Base-by-base conservation (phyloP, 768 basidiomycete species). In the Rhizopogon vulgaris region DNA sequence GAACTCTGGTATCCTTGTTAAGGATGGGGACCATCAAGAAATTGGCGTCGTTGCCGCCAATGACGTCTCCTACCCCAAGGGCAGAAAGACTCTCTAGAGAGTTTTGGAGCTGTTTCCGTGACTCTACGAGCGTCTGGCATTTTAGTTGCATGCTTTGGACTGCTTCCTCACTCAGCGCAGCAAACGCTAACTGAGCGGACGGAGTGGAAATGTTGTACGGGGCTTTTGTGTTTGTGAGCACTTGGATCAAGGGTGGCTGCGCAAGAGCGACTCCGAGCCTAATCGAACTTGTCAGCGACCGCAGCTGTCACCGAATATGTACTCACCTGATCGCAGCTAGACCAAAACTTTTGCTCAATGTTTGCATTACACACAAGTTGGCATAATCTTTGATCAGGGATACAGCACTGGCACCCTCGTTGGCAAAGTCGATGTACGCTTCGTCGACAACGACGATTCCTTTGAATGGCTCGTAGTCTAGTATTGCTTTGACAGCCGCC, bases 131-230 rank as follows among this genome's bases (percentile, higher is more conserved):
- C 1, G 73, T 78, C 4, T 67, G 48, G 7, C 88, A 74, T 63
- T 91, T 90, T 40, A 61, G 38, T n/a, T 73, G 76, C 87, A 94
- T 94, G 15, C 65, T 56, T 1, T 68, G 53, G 11, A 96, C 58
- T 3, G 89, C 84, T 15, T 68, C 61, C 2, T 83, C 77, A 0
- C 88, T 80, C 28, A 97, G 79, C 0, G 95, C 92, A 9, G 86
- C 74, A 14, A 84, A 67, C 0, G 93, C 94, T 22, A 97, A 80
- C 27, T 81, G 70, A 11, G 95, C 91, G 6, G 92, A 92, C 0
- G 94, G 94, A 0, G 86, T 79, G 14, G 94, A 94, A 58, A 99
- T 83, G 68, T 96, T 97, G 74, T 98, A 99, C 0, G 96, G 96
- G 1, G 95, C 96, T 67, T 99, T 99, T 25, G 94, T 89, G 67